Evolutionary conservation across 352 stramenopile species (phyloP).

Genomic region (Phytopythium kandeliae): DNA sequence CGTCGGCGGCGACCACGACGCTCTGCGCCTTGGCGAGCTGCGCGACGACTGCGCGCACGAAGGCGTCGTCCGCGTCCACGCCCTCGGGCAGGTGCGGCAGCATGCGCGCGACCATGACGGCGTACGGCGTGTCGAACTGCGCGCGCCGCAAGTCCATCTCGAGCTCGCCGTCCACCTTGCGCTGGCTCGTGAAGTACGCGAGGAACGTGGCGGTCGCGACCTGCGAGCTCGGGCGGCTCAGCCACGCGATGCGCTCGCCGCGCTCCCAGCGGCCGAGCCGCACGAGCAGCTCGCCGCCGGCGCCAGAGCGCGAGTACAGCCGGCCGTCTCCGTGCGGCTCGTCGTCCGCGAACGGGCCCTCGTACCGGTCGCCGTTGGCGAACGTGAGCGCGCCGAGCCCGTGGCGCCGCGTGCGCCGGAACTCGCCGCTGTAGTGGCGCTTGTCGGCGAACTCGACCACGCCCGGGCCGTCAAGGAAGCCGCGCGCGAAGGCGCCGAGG

Average conservation of each 20-base stretch:
- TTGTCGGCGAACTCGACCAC: conserved; percentile 67
- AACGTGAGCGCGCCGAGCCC: conserved; percentile 81
- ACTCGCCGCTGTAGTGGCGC: conserved; percentile 61
- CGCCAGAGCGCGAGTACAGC: conserved; percentile 29
- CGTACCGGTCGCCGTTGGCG: conserved; percentile 86
- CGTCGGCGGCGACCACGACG: conserved; percentile 53
- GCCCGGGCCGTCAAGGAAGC: conserved; percentile 47
- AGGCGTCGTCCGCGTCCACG: conserved; percentile 54
- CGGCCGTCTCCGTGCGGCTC: conserved; percentile 82
- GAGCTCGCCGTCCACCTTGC: conserved; percentile 38
- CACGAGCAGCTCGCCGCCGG: conserved; percentile 46
- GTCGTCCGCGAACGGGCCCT: conserved; percentile 85
- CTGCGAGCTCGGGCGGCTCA: conserved; percentile 65
- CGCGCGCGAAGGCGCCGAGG: conserved; percentile 44
- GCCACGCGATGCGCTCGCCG: conserved; percentile 60
- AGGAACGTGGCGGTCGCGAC: conserved; percentile 71
- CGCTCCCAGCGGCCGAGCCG: conserved; percentile 53
- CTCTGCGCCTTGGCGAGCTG: conserved; percentile 78
- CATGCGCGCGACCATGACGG: conserved; percentile 73
- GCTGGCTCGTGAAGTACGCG: conserved; percentile 50
- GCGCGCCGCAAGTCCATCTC: conserved; percentile 60
- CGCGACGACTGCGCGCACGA: conserved; percentile 63
- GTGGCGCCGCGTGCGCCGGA: conserved; percentile 52
- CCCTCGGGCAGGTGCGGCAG: conserved; percentile 66
- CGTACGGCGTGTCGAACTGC: conserved; percentile 73